These are phyloP conservation scores for Phoma sp. DNA, from an alignment of 2,329 filamentous ascomycete species.

Conservation along the genomic window DNA sequence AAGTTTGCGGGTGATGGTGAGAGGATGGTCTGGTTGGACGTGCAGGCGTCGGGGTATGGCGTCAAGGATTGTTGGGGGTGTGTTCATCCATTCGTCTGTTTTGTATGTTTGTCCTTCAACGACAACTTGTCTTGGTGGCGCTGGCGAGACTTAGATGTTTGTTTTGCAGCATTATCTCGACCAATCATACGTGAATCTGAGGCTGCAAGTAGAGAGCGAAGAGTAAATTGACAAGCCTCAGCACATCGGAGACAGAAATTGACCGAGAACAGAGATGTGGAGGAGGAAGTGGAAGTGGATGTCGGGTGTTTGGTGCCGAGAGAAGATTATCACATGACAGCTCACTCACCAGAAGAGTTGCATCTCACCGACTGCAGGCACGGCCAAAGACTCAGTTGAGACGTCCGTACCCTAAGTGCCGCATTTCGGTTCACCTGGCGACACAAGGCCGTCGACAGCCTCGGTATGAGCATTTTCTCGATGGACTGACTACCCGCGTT, in stretches of 20 bases:
- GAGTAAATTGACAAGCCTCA: too few relatives aligned
- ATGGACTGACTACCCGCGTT: slow-evolving; percentile 7
- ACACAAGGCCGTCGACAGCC: slow-evolving; percentile 28
- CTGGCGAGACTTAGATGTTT: slow-evolving; percentile 14
- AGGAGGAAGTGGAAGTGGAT: background rate
- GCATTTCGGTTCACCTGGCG: slow-evolving; percentile 24
- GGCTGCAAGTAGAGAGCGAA: too few relatives aligned
- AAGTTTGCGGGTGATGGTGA: slow-evolving; percentile 87
- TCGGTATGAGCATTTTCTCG: slow-evolving; percentile 35
- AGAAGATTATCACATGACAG: slow-evolving; percentile 39
- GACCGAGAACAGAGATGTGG: background rate
- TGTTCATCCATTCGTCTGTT: slow-evolving; percentile 85
- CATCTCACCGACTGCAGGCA: slow-evolving; percentile 30
- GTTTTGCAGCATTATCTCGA: background rate
- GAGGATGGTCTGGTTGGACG: slow-evolving; percentile 86
- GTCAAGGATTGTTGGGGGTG: slow-evolving; percentile 74
- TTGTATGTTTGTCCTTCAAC: slow-evolving; percentile 70
- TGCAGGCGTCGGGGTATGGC: slow-evolving; percentile 82
- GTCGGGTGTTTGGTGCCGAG: background rate
- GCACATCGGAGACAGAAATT: slow-evolving; percentile 9
- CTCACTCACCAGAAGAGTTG: slow-evolving; percentile 43
- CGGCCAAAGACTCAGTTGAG: slow-evolving; percentile 17
- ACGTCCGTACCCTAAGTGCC: slow-evolving; percentile 13
- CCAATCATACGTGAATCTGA: background rate
- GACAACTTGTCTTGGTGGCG: slow-evolving; percentile 49